A percentile compares a stretch with the other conserved stretches of the same genome.
Evolutionary conservation across 2,329 filamentous ascomycete species (phyloP).

Genomic region (Thelonectria olida): DNA sequence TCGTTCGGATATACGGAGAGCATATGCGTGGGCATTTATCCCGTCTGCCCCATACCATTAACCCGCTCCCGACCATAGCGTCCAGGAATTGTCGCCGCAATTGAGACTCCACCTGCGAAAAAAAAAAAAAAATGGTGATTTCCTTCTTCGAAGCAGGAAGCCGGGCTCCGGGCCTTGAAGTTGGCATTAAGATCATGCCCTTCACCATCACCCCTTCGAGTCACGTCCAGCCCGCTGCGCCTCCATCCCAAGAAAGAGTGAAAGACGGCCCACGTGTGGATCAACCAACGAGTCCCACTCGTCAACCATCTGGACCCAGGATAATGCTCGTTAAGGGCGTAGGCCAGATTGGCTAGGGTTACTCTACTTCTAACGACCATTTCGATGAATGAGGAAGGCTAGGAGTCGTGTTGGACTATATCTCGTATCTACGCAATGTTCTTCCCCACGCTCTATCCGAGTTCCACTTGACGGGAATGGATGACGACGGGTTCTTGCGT

Average conservation of each 20-base stretch:
- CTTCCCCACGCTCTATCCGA: neutral
- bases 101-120: conserved; percentile 3
- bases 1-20: neutral
- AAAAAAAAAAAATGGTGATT: neutral
- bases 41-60: neutral
- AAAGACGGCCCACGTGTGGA: conserved; percentile 13
- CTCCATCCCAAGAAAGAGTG: neutral
- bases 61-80: neutral
- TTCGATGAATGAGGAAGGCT: neutral
- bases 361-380: neutral
- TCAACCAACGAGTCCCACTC: neutral
- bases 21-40: neutral
- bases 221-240: neutral
- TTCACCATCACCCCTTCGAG: conserved; percentile 1
- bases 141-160: neutral
- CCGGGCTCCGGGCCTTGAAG: neutral
- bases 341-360: neutral
- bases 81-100: neutral
- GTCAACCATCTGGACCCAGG: neutral
- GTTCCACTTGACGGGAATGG: conserved; percentile 6
- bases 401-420: neutral
- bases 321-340: neutral
- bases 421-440: neutral
- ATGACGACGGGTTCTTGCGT: conserved; percentile 13
- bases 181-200: neutral